These are phyloP conservation scores for Aspergillus saccharolyticus DNA, from an alignment of 495 filamentous ascomycete species.

Conservation along the genomic window DNA sequence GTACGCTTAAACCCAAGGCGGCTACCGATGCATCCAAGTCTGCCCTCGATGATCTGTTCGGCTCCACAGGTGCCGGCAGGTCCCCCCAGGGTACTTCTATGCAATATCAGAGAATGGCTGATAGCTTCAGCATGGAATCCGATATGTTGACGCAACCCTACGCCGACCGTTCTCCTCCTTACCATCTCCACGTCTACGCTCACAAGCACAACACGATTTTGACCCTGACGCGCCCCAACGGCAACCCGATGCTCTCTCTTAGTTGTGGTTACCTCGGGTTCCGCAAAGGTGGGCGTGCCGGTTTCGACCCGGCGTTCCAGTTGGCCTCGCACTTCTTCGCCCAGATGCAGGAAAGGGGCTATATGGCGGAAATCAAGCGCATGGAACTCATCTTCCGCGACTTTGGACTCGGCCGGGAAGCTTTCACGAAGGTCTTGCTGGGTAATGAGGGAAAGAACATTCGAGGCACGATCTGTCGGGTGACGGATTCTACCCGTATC, in stretches of 20 bases:
- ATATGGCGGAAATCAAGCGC: slow-evolving; percentile 49
- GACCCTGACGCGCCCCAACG: slow-evolving; percentile 76
- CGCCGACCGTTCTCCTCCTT: slow-evolving; percentile 45
- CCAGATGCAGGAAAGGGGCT: slow-evolving; percentile 69
- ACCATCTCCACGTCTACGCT: slow-evolving; percentile 82
- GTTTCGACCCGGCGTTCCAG: slow-evolving; percentile 93
- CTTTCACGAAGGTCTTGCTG: slow-evolving; percentile 80
- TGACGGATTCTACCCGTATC: slow-evolving; percentile 77
- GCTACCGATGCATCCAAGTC: background rate
- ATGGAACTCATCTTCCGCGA: slow-evolving; percentile 77
- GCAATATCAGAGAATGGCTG: slow-evolving; percentile 17
- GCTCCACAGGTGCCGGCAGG: too few relatives aligned
- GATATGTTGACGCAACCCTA: slow-evolving; percentile 37
- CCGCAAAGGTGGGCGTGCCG: slow-evolving; percentile 67
- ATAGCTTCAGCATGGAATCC: slow-evolving; percentile 33
- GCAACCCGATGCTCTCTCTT: slow-evolving; percentile 67
- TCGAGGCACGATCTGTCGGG: slow-evolving; percentile 62
- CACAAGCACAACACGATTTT: slow-evolving; percentile 92
- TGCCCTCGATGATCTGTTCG: background rate
- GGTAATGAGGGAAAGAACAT: slow-evolving; percentile 75
- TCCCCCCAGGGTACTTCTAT: too few relatives aligned
- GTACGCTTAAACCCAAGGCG: slow-evolving; percentile 11
- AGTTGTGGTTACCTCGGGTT: slow-evolving; percentile 83
- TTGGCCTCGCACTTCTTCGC: slow-evolving; percentile 71
- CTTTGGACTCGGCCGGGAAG: slow-evolving; percentile 81